Base-by-base conservation (phyloP, 2,329 filamentous ascomycete genomes). In the Aspergillus latus region DNA sequence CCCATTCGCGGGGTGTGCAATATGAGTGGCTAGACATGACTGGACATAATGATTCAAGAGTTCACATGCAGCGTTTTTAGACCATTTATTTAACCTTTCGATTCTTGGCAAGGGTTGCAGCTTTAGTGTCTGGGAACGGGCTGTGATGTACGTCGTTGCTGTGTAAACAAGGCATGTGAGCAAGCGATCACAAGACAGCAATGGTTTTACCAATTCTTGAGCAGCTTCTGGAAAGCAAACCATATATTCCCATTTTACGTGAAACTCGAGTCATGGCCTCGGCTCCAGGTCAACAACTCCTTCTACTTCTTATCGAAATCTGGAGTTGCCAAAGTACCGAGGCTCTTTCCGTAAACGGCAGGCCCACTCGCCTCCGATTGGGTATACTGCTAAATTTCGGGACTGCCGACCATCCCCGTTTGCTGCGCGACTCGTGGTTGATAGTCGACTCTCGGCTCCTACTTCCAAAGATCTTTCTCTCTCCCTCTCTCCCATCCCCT, bases 261-360 rank as follows among this genome's bases (percentile, higher is more conserved):
- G 47, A 15, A 39, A 29, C 36, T 9, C 13, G 34, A 37, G 34
- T 11, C 10, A 16, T 32, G 48, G 37, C 48, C 48, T 50, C 48
- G 48, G 48, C 43, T 45, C 9, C 26, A 13, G 30, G 26, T 44
- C 16, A 7, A 10, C 21, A 10, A 26, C 21, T 21, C 42, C 42
- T 4, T 16, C 43, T 42, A 5, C 16, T 8, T 42, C 7, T 9
- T 42, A 9, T 30, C 9, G 13, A n/a, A 46, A 32, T 13, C 28
- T 36, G 30, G 9, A 47, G 15, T 15, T 36, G n/a, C 34, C 16
- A 32, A 54, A 49, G 37, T 54, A 49, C 52, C 52, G 52, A 54
- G 52, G 52, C 47, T 48, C 37, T 30, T 54, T 32, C 51, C 29
- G 34, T 42, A 34, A 50, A 34, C 28, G 42, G 26, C 32, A 4